phyloP scores from a whole-genome alignment of 805 yeast species.

The Pichia californica region DNA sequence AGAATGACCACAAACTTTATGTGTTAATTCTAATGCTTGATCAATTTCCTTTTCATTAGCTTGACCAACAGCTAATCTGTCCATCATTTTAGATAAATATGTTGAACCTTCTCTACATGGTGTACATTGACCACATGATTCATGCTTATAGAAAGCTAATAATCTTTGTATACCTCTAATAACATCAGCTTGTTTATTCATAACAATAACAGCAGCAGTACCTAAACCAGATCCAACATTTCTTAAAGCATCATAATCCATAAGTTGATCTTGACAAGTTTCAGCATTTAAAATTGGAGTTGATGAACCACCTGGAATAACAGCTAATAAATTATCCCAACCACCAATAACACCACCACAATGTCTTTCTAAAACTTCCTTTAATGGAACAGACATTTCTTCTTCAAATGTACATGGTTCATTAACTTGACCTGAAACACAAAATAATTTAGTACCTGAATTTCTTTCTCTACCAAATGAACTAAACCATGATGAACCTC shows the following conservation, averaged over 20 bases:
- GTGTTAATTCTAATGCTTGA: slow-evolving; percentile 75
- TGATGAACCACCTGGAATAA: slow-evolving; percentile 87
- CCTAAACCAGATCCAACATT: slow-evolving; percentile 86
- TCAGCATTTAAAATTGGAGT: slow-evolving; percentile 74
- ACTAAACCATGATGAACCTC: slow-evolving; percentile 87
- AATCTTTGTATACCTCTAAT: slow-evolving; percentile 83
- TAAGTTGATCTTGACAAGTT: slow-evolving; percentile 59
- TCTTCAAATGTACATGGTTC: slow-evolving; percentile 92
- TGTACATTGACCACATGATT: slow-evolving; percentile 92
- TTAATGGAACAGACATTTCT: slow-evolving; percentile 85
- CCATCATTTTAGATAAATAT: slow-evolving; percentile 80
- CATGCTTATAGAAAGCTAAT: slow-evolving; percentile 81
- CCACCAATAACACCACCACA: slow-evolving; percentile 91
- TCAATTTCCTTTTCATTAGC: slow-evolving; percentile 79
- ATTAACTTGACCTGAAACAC: slow-evolving; percentile 87
- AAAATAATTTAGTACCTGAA: slow-evolving; percentile 74
- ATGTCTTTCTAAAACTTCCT: slow-evolving; percentile 77
- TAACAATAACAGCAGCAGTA: slow-evolving; percentile 88
- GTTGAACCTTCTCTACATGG: slow-evolving; percentile 94
- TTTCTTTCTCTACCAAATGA: slow-evolving; percentile 81
- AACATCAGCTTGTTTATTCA: slow-evolving; percentile 82
- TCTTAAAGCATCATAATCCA: slow-evolving; percentile 84
- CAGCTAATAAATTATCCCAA: slow-evolving; percentile 85
- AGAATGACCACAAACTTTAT: slow-evolving; percentile 87
- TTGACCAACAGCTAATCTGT: slow-evolving; percentile 71